Evolutionary conservation across 1,139 yeast species (phyloP).

Genomic region (Pichia sp.): DNA sequence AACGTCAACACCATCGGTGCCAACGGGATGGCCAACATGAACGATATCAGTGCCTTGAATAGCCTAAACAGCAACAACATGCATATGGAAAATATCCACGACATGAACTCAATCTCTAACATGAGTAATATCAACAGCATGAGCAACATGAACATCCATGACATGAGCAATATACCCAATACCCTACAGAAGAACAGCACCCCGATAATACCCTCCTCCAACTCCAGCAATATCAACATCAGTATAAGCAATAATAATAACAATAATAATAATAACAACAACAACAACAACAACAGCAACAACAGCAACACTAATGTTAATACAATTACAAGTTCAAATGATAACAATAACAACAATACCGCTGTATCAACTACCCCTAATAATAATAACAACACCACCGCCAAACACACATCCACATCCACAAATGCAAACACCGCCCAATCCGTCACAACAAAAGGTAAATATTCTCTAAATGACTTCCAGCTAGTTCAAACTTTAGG

Average conservation of each 20-base stretch:
- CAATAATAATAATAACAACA: background rate
- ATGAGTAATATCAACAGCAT: too few relatives aligned
- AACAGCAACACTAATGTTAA: background rate
- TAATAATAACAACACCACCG: background rate
- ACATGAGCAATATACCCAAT: background rate
- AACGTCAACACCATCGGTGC: too few relatives aligned
- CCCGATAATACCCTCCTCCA: too few relatives aligned
- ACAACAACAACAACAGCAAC: background rate
- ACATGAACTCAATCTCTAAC: too few relatives aligned
- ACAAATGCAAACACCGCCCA: background rate
- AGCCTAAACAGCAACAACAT: slow-evolving; percentile 1
- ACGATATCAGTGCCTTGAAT: slow-evolving; percentile 4
- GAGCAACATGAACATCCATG: too few relatives aligned
- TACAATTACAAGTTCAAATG: background rate
- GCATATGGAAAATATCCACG: too few relatives aligned
- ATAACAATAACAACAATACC: background rate
- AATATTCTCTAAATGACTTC: slow-evolving; percentile 52
- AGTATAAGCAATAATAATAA: background rate
- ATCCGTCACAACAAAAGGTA: slow-evolving; percentile 43
- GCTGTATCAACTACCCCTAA: background rate
- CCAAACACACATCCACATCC: too few relatives aligned
- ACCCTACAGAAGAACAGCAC: too few relatives aligned
- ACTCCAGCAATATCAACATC: background rate
- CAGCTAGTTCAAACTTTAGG: slow-evolving; percentile 56
- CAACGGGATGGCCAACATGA: too few relatives aligned